phyloP scores from a whole-genome alignment of 768 basidiomycete species.

The Lyophyllum atratum region DNA sequence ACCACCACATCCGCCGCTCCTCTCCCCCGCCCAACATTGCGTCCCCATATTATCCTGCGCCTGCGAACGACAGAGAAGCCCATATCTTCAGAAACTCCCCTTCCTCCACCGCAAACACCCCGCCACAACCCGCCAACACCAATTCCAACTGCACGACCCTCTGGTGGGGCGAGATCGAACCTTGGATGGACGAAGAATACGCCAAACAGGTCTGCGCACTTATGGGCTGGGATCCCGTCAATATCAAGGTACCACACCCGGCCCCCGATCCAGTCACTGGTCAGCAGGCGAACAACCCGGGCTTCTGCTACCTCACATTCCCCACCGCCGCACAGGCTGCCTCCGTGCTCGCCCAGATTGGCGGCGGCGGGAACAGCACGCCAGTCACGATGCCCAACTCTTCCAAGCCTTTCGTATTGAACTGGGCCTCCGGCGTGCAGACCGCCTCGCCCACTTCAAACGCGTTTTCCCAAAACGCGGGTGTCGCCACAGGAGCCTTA shows the following conservation, averaged over 20 bases:
- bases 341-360: constrained; percentile 70
- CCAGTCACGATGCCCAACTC: constrained; percentile 85
- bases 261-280: constrained; percentile 56
- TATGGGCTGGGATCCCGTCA: constrained; percentile 85
- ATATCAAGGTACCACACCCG: constrained; percentile 71
- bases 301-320: constrained; percentile 89
- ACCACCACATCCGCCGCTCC: constrained; percentile 38
- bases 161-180: constrained; percentile 88
- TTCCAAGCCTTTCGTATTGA: constrained; percentile 75
- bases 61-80: constrained; percentile 33
- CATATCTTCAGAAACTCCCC: constrained; percentile 28
- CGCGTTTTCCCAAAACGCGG: constrained; percentile 30
- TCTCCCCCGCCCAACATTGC: constrained; percentile 37
- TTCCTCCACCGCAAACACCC: constrained; percentile 18
- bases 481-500: constrained; percentile 31
- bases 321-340: constrained; percentile 69
- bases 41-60: constrained; percentile 25
- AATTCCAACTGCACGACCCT: constrained; percentile 59
- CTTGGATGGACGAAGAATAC: constrained; percentile 98
- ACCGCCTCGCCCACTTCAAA: constrained; percentile 31
- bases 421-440: constrained; percentile 61
- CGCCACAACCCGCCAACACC: constrained; percentile 25
- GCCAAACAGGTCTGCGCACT: constrained; percentile 82
- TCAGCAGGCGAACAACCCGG: constrained; percentile 79
- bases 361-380: constrained; percentile 39